These are phyloP conservation scores for Boletellus ananiceps DNA, from an alignment of 768 basidiomycete genomes.

Conservation along the genomic window DNA sequence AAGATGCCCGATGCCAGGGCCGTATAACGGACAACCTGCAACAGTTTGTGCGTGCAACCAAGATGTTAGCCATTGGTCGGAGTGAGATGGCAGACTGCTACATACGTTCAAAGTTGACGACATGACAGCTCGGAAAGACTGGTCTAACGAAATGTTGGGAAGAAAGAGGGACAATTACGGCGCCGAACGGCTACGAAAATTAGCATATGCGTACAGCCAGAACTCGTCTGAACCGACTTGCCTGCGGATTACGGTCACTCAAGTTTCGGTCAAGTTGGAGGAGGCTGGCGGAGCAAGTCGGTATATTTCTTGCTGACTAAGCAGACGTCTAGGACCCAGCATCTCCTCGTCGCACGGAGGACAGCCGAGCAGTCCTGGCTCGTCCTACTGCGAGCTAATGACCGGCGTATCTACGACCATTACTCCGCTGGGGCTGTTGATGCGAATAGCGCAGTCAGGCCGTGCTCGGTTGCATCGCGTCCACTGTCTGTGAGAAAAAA, in stretches of 20 bases:
- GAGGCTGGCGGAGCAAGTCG: conserved; percentile 26
- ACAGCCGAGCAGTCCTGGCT: too few species aligned
- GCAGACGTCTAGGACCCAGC: not conserved
- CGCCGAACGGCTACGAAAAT: conserved; percentile 13
- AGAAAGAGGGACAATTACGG: conserved; percentile 14
- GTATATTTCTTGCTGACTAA: conserved; percentile 30
- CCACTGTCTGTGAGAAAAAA: conserved; percentile 16
- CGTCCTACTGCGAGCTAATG: too few species aligned
- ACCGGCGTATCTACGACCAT: not conserved
- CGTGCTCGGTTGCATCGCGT: not conserved
- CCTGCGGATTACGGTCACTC: conserved; percentile 14
- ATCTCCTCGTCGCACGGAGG: too few species aligned
- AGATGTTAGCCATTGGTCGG: conserved; percentile 1
- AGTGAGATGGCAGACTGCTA: conserved; percentile 8
- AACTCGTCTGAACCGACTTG: not conserved
- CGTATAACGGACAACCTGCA: conserved; percentile 89
- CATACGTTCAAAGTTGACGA: conserved; percentile 76
- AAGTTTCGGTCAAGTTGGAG: conserved; percentile 12
- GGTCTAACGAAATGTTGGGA: conserved; percentile 5
- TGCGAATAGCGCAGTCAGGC: not conserved
- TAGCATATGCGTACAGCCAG: not conserved
- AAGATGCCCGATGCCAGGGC: conserved; percentile 81
- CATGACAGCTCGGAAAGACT: conserved; percentile 39
- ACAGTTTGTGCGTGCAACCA: not conserved
- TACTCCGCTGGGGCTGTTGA: not conserved